Base-by-base conservation (phyloP, 768 basidiomycete genomes). In the Rhizopogon vinicolor region DNA sequence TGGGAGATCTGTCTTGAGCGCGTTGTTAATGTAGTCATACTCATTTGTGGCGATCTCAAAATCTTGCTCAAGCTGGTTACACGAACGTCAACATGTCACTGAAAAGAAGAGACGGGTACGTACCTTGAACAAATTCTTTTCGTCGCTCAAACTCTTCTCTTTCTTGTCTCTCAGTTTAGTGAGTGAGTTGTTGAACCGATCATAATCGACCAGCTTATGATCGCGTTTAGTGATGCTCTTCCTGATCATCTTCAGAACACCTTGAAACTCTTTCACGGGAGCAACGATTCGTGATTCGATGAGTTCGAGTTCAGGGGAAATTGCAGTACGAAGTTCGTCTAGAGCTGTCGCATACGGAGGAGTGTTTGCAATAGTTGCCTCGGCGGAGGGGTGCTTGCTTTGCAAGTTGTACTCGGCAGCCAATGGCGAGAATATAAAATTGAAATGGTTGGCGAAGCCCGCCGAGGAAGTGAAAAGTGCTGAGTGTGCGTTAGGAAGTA, bases 91-190 rank as follows among this genome's bases (percentile, higher is more conserved):
- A 31, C 14, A 18, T 25, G 22, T 37, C 14, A 1, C 33, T 25
- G 22, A 14, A 8, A 37, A 7, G 35, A 37, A 44, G n/a, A 48
- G 18, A 35, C 18, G 6, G 35, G 22, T 25, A 70, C 75, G 14
- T 55, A 89, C 93, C 80, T 96, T 97, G 83, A 96, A 97, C 58
- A 96, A 66, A 65, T 95, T 92, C 81, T 98, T 97, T 79, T 98
- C 96, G 64, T 98, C 96, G 62, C 77, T 92, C 60, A 98, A 74
- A 18, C 90, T 86, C 74, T 98, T 99, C 67, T 99, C 96, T 74
- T 98, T 96, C 83, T 99, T 99, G 70, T 99, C 96, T 55, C 97
- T 80, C 56, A 98, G 77, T 72, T 99, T 98, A 55, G 87, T 93
- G 60, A 98, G 74, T 18, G 93, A 92, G 65, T 97, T 98, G 72